Evolutionary conservation across 257 asterid genomes (phyloP).

Genomic region (Nicotiana noctiflora): DNA sequence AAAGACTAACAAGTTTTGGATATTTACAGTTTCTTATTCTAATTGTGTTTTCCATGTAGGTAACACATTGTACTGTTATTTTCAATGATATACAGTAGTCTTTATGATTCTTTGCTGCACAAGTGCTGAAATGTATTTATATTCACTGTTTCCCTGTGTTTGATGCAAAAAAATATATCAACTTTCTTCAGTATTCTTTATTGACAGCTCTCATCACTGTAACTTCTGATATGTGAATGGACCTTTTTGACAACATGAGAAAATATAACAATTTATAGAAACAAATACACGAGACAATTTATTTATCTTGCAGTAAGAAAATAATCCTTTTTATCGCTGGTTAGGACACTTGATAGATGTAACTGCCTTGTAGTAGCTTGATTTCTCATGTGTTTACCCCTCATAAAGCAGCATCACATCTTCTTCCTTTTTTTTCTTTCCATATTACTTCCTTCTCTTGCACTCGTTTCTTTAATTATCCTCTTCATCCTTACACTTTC

Average conservation of each 20-base stretch:
- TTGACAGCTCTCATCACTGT: not conserved
- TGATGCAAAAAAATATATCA: not conserved
- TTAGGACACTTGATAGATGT: not conserved
- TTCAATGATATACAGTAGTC: not conserved
- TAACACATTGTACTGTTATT: not conserved
- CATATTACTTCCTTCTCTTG: not conserved
- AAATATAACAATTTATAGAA: not conserved
- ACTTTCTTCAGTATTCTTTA: not conserved
- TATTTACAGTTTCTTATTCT: not conserved
- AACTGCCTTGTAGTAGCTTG: not conserved
- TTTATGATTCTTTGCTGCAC: not conserved
- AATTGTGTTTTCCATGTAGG: slow-evolving; percentile 5
- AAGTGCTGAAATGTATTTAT: not conserved
- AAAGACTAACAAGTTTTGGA: slow-evolving; percentile 27
- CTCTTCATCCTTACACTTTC: not conserved
- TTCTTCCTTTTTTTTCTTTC: not conserved
- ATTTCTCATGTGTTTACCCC: not conserved
- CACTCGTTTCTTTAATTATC: not conserved
- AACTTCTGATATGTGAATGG: not conserved
- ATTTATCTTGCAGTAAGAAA: not conserved
- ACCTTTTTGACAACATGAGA: not conserved
- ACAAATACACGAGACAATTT: not conserved
- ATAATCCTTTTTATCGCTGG: not conserved
- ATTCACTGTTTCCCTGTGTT: not conserved
- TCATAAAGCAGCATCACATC: not conserved